phyloP scores from a whole-genome alignment of 495 filamentous ascomycete species.

The Neohortaea acidophila region DNA sequence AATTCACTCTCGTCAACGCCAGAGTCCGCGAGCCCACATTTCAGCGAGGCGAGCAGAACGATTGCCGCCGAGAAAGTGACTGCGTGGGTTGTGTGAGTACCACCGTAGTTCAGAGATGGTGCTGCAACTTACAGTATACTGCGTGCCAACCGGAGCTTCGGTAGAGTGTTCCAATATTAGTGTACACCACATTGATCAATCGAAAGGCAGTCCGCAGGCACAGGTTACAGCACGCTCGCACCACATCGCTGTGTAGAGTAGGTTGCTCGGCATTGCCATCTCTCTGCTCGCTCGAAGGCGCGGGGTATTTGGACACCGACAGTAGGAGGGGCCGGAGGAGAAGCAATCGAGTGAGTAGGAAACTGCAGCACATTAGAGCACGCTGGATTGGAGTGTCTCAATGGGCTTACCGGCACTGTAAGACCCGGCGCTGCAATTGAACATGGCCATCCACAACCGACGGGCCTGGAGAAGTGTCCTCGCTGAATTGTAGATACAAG shows the following conservation, averaged over 20 bases:
- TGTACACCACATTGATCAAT: neutral
- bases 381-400: neutral
- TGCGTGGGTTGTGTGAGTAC: neutral
- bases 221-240: neutral
- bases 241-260: neutral
- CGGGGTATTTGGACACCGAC: neutral
- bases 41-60: neutral
- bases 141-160: neutral
- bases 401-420: neutral
- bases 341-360: neutral
- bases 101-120: neutral
- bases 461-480: too few relatives aligned
- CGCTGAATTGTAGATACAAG: too few relatives aligned
- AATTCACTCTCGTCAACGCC: neutral
- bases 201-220: neutral
- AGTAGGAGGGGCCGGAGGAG: neutral
- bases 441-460: too few relatives aligned
- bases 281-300: neutral
- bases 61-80: neutral
- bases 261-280: too few relatives aligned
- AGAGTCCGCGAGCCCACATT: neutral
- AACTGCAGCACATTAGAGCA: neutral
- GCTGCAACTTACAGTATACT: neutral
- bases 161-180: neutral
- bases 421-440: neutral